Conservation (phyloP, 139 green algal species). For the Chlamydomonas schloesseri region DNA sequence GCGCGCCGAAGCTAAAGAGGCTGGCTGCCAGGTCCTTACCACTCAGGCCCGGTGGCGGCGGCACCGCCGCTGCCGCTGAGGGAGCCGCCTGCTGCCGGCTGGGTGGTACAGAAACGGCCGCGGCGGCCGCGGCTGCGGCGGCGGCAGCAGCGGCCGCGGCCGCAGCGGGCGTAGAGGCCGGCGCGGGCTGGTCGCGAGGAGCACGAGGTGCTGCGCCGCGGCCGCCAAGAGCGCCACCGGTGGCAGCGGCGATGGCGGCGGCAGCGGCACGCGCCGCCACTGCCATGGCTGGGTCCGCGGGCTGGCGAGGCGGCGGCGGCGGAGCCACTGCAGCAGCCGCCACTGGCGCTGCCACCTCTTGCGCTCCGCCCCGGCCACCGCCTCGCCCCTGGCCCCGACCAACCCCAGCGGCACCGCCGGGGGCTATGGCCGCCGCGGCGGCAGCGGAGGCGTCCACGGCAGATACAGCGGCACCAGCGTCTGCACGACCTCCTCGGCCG, state of each 20-base stretch:
- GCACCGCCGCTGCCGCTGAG: background rate
- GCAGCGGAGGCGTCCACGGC: too few species aligned
- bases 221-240: background rate
- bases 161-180: background rate
- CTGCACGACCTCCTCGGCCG: too few species aligned
- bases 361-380: too few species aligned
- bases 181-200: too few species aligned
- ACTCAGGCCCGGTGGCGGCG: background rate
- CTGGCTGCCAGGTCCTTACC: slow-evolving; percentile 24
- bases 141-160: background rate
- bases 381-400: too few species aligned
- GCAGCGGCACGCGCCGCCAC: background rate
- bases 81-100: background rate
- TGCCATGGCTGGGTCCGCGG: background rate
- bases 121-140: background rate
- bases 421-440: too few species aligned
- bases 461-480: too few species aligned
- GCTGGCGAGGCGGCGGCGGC: too few species aligned
- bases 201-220: background rate
- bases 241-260: slow-evolving; percentile 2
- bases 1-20: slow-evolving; percentile 23
- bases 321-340: too few species aligned
- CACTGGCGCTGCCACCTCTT: too few species aligned
- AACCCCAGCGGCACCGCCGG: too few species aligned
- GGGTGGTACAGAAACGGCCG: background rate